Percentiles rank a stretch among this genome's conserved stretches.
phyloP scores from a whole-genome alignment of 2,329 filamentous ascomycete species.

The Xylaria sp. region DNA sequence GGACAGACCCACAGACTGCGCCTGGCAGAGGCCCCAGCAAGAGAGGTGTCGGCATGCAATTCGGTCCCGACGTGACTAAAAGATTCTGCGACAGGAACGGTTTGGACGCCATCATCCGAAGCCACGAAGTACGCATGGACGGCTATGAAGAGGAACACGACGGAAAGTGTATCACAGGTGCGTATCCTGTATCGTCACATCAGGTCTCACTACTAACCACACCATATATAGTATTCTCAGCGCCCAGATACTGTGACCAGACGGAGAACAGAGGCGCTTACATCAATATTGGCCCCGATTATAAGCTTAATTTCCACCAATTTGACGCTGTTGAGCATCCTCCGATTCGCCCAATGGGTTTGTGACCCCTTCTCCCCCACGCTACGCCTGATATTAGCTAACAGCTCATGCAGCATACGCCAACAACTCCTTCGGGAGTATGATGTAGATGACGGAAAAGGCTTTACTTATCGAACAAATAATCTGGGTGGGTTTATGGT shows the following conservation, averaged over 20 bases:
- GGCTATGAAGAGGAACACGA: slow-evolving; percentile 99
- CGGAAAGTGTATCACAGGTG: slow-evolving; percentile 91
- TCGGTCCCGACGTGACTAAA: slow-evolving; percentile 95
- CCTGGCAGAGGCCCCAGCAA: slow-evolving; percentile 93
- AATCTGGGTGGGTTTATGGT: slow-evolving; percentile 35
- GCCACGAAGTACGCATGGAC: slow-evolving; percentile 98
- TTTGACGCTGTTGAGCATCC: slow-evolving; percentile 98
- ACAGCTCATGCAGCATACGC: slow-evolving; percentile 71
- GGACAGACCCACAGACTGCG: slow-evolving; percentile 91
- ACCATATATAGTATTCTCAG: slow-evolving; percentile 80
- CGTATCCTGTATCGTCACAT: slow-evolving; percentile 35
- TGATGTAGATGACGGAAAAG: slow-evolving; percentile 61
- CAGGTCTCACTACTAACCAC: slow-evolving; percentile 28
- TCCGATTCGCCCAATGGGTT: slow-evolving; percentile 84
- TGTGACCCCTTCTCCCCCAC: slow-evolving; percentile 49
- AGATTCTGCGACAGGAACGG: slow-evolving; percentile 96
- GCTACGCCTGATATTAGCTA: slow-evolving; percentile 30
- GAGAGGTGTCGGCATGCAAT: slow-evolving; percentile 93
- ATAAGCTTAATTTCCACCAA: slow-evolving; percentile 89
- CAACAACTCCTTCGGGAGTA: slow-evolving; percentile 78
- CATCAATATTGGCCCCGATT: slow-evolving; percentile 92
- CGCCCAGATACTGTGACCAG: slow-evolving; percentile 95
- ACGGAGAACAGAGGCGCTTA: slow-evolving; percentile 98
- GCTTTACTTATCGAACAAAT: slow-evolving; percentile 29
- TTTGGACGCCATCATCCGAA: slow-evolving; percentile 92